These are phyloP conservation scores for Cymbopogon citratus DNA, from an alignment of 176 grass and related monocot species.

Conservation along the genomic window DNA sequence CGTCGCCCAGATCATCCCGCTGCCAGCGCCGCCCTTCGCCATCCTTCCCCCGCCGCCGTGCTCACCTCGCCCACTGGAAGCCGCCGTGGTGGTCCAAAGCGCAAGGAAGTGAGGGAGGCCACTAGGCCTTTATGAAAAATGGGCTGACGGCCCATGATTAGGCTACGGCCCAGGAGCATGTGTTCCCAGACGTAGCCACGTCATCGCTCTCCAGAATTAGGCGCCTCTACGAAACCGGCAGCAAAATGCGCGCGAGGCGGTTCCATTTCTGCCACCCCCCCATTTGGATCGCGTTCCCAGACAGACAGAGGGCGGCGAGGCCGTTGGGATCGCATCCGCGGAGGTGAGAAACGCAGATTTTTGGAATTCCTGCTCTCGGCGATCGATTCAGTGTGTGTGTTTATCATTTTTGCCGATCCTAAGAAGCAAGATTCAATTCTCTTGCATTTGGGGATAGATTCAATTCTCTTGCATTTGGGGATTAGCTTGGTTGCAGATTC, in stretches of 20 bases:
- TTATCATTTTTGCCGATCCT: not conserved
- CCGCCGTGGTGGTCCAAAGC: not conserved
- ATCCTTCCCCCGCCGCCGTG: constrained; percentile 30
- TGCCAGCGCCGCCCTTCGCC: constrained; percentile 38
- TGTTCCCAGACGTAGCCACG: not conserved
- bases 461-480: not conserved
- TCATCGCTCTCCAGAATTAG: constrained; percentile 1
- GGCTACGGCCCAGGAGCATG: not conserved
- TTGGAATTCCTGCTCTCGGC: not conserved
- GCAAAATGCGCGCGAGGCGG: not conserved
- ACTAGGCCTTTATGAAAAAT: not conserved
- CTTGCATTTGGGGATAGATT: no score
- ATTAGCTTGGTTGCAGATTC: not conserved
- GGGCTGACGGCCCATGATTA: not conserved
- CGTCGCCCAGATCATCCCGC: constrained; percentile 74
- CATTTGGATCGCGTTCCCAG: not conserved
- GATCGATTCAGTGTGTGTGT: not conserved
- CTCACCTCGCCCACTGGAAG: not conserved
- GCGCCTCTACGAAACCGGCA: constrained; percentile 24
- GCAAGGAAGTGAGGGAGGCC: not conserved
- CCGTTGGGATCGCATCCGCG: not conserved
- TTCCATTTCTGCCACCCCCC: not conserved
- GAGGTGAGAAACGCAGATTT: constrained; percentile 10
- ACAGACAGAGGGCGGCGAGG: not conserved
- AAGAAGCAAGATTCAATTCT: not conserved